A percentile compares a stretch with the other conserved stretches of the same genome.
Conservation (phyloP, 169 alveolate genomes). For the Plasmodium falciparum region DNA sequence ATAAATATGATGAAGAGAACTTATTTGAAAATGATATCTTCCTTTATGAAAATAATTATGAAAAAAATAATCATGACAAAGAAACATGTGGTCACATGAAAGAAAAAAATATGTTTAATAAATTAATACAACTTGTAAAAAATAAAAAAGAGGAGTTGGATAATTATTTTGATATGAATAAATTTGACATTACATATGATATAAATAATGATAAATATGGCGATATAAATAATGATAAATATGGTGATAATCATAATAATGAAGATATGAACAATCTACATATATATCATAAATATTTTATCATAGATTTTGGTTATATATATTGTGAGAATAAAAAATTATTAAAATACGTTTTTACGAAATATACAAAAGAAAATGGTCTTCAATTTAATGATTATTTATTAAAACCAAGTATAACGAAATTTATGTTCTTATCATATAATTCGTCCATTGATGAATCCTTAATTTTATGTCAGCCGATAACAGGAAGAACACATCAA, state of each 20-base stretch:
- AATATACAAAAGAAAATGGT: slow-evolving; percentile 26
- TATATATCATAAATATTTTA: slow-evolving; percentile 35
- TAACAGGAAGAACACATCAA: slow-evolving; percentile 98
- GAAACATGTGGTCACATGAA: too few species aligned
- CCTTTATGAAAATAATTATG: slow-evolving; percentile 26
- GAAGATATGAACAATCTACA: neutral
- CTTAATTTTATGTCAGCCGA: slow-evolving; percentile 93
- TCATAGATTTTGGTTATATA: slow-evolving; percentile 74
- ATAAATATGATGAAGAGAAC: slow-evolving; percentile 5
- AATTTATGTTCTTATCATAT: slow-evolving; percentile 85
- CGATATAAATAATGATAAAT: neutral
- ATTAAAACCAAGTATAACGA: slow-evolving; percentile 81
- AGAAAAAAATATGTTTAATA: neutral
- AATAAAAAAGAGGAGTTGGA: slow-evolving; percentile 20
- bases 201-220: neutral
- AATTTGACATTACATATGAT: slow-evolving; percentile 6
- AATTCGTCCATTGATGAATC: slow-evolving; percentile 90
- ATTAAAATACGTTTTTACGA: slow-evolving; percentile 69
- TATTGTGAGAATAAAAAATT: slow-evolving; percentile 69
- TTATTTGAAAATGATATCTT: slow-evolving; percentile 64
- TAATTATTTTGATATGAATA: slow-evolving; percentile 30
- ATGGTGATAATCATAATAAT: neutral
- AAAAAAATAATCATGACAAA: too few species aligned
- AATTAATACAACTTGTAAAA: neutral
- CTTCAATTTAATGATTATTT: slow-evolving; percentile 9